Evolutionary conservation across 305 asterid species (phyloP).

Genomic region (Rubia peregrina): DNA sequence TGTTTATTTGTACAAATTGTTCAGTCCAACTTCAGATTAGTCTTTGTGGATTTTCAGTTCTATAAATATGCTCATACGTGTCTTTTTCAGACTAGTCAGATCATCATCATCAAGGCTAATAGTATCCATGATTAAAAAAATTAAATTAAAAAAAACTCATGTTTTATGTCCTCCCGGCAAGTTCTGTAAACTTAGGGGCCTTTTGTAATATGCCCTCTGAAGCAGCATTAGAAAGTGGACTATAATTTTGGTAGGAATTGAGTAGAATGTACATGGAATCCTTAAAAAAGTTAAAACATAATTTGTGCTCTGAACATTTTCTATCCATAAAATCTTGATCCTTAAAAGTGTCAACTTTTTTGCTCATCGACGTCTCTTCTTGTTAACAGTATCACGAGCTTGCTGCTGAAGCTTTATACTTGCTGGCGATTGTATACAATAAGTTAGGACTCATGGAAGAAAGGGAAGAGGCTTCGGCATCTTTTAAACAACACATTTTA

Average conservation of each 20-base stretch:
- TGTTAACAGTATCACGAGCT: slow-evolving; percentile 67
- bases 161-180: too few species aligned
- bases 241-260: too few species aligned
- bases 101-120: neutral
- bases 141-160: too few species aligned
- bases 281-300: too few species aligned
- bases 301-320: too few species aligned
- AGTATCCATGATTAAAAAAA: too few species aligned
- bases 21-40: neutral
- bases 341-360: neutral
- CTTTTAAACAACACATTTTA: slow-evolving; percentile 59
- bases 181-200: too few species aligned
- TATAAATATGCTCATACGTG: too few species aligned
- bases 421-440: slow-evolving; percentile 72
- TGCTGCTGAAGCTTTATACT: slow-evolving; percentile 82
- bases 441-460: slow-evolving; percentile 60
- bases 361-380: slow-evolving; percentile 1
- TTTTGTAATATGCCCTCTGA: too few species aligned
- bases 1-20: neutral
- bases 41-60: neutral
- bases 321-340: neutral
- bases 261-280: too few species aligned
- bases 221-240: too few species aligned
- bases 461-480: slow-evolving; percentile 76
- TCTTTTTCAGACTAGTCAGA: neutral